A percentile compares a stretch with the other conserved stretches of the same genome.
Conservation (phyloP, 371 early-diverging fungal genomes). For the Mortierella sp. region DNA sequence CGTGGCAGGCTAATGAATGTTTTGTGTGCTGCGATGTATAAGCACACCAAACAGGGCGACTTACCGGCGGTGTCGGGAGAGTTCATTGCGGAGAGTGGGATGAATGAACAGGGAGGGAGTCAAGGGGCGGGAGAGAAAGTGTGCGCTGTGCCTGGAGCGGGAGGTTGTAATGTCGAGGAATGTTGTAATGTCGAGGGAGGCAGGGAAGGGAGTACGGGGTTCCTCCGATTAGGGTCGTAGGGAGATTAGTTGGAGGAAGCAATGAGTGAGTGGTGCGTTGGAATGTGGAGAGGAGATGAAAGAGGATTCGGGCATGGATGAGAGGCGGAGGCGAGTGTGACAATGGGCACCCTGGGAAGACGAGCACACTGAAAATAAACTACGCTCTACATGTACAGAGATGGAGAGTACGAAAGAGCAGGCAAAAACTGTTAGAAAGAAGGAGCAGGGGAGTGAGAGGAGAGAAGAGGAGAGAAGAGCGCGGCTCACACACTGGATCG, state of each 20-base stretch:
- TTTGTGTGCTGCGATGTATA: no score
- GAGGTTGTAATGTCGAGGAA: background rate
- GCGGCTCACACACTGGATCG: background rate
- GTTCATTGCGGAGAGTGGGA: background rate
- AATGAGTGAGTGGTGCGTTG: no score
- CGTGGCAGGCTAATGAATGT: no score
- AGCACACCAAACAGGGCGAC: background rate
- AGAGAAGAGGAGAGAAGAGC: slow-evolving; percentile 1
- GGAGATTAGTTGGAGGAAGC: no score
- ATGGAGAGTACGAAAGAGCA: background rate
- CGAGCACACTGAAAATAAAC: no score
- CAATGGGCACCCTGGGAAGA: slow-evolving; percentile 2
- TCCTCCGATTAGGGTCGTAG: no score
- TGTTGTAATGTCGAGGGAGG: background rate
- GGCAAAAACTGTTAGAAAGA: background rate
- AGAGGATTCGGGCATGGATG: no score
- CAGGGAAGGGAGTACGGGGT: no score
- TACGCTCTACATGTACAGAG: background rate
- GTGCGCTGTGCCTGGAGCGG: background rate
- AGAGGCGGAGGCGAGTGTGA: background rate
- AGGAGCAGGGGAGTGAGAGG: background rate
- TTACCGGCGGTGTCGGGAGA: background rate
- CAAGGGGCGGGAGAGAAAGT: background rate
- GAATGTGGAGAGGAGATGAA: no score
- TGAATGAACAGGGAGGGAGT: background rate